Conservation (phyloP, 2,329 filamentous ascomycete species). For the Trichoderma sp. region DNA sequence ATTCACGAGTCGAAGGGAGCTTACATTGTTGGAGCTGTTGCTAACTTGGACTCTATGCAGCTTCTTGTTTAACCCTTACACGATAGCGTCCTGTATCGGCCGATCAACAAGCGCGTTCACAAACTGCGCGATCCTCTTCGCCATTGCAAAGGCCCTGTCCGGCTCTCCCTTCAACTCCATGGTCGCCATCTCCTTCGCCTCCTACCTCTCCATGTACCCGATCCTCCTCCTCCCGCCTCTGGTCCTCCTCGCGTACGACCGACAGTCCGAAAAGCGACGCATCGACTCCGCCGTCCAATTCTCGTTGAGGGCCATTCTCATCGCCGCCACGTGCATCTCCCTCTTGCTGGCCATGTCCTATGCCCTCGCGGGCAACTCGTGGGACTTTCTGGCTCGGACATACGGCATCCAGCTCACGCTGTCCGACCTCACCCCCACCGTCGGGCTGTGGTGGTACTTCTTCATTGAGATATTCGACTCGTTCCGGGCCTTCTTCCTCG, state of each 20-base stretch:
- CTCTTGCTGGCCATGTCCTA: slow-evolving; percentile 72
- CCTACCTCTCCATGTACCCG: slow-evolving; percentile 92
- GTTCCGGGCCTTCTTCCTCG: slow-evolving; percentile 94
- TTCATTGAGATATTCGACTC: slow-evolving; percentile 99
- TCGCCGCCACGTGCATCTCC: slow-evolving; percentile 58
- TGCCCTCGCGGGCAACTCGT: slow-evolving; percentile 73
- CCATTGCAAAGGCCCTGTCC: slow-evolving; percentile 76
- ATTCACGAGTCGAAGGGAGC: too few species aligned
- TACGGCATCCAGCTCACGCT: slow-evolving; percentile 92
- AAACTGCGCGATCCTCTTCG: slow-evolving; percentile 81
- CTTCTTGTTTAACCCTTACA: slow-evolving; percentile 94
- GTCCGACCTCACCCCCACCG: slow-evolving; percentile 90
- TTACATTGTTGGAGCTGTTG: slow-evolving; percentile 6
- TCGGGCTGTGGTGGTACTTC: slow-evolving; percentile 99
- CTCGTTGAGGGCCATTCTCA: slow-evolving; percentile 53
- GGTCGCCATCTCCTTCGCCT: slow-evolving; percentile 81
- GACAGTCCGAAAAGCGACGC: slow-evolving; percentile 45
- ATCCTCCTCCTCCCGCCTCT: slow-evolving; percentile 83
- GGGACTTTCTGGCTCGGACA: slow-evolving; percentile 84
- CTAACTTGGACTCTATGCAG: slow-evolving; percentile 48
- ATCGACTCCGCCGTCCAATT: slow-evolving; percentile 52
- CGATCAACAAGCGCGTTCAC: slow-evolving; percentile 88
- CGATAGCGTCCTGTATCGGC: slow-evolving; percentile 85
- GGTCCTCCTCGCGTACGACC: slow-evolving; percentile 77
- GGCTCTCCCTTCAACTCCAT: slow-evolving; percentile 76